Base-by-base conservation (phyloP, 164 flowering plant genomes). In the Cinnamomum micranthum region DNA sequence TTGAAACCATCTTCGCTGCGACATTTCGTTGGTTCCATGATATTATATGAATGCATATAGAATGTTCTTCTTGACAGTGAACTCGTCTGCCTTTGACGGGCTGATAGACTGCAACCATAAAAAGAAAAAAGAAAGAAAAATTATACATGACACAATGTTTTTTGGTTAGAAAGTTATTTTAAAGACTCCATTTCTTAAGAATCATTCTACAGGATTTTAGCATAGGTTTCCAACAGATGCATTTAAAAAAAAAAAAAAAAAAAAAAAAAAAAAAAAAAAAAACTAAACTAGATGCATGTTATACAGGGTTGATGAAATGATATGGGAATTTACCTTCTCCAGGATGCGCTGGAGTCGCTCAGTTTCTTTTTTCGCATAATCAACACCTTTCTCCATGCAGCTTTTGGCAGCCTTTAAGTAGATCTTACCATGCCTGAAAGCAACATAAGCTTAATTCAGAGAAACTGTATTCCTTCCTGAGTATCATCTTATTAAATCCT, bases 1-100 rank as follows among this genome's bases (percentile, higher is more conserved):
- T 41, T 41, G 47, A 11, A 41, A 41, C 47, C 47, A 41, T 41
- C 11, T 41, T 41, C 11, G 47, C 47, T 9, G 10, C 47, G 10
- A 41, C 47, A 41, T 6, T 41, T 41, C 0, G 9, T 41, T 9
- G 47, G 47, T 41, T 41, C 47, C 47, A 41, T 41, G 47, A 41
- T 87, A 35, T 87, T 68, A 85, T 23, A 86, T 87, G 79, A 90
- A 93, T 3, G 88, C 59, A 2, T 87, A 81, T 11, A 95, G 78
- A 77, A 95, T 89, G 71, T 95, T 95, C 86, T 90, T 95, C 93
- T 93, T 95, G 55, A 91, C 81, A 31, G 86, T 88, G 84, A 93
- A 88, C 77, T 93, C 97, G 35, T 95, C 99, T 25, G 93, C 92
- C 85, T 93, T 95, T 3, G 85, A 80, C 60, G 89, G 77, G 76